These are phyloP conservation scores for Yarrowia porcina DNA, from an alignment of 805 yeast genomes.

Conservation along the genomic window DNA sequence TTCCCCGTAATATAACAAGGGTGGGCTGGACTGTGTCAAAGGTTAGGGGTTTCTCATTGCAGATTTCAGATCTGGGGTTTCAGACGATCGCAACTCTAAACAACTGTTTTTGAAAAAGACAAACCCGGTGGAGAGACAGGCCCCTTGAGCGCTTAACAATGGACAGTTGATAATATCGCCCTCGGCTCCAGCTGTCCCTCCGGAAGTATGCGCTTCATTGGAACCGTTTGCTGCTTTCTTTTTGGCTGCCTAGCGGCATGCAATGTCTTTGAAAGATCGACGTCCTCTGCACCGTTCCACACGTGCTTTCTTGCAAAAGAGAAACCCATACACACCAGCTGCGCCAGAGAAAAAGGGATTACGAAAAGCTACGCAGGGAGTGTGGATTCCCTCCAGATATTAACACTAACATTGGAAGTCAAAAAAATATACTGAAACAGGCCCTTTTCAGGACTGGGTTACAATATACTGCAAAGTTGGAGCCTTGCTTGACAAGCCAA, in stretches of 20 bases:
- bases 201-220: background rate
- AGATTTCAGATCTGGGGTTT: slow-evolving; percentile 6
- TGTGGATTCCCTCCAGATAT: background rate
- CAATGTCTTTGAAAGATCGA: slow-evolving; percentile 13
- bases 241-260: slow-evolving; percentile 7
- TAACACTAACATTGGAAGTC: background rate
- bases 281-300: background rate
- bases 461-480: no score
- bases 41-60: background rate
- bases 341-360: background rate
- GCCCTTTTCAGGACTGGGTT: background rate
- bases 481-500: no score
- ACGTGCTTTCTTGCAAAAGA: background rate
- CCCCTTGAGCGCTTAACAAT: background rate
- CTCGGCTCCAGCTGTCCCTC: background rate
- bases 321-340: background rate
- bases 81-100: background rate
- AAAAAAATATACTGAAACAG: background rate
- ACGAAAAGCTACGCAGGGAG: background rate
- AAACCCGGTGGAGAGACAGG: background rate
- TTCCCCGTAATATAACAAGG: background rate
- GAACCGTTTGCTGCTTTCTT: background rate
- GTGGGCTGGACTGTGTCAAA: background rate
- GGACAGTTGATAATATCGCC: background rate
- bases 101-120: no score